Percentiles rank a stretch among this genome's conserved stretches.
Evolutionary conservation across 371 early-diverging fungal species (phyloP).

Genomic region (Syncephalastrum racemosum): DNA sequence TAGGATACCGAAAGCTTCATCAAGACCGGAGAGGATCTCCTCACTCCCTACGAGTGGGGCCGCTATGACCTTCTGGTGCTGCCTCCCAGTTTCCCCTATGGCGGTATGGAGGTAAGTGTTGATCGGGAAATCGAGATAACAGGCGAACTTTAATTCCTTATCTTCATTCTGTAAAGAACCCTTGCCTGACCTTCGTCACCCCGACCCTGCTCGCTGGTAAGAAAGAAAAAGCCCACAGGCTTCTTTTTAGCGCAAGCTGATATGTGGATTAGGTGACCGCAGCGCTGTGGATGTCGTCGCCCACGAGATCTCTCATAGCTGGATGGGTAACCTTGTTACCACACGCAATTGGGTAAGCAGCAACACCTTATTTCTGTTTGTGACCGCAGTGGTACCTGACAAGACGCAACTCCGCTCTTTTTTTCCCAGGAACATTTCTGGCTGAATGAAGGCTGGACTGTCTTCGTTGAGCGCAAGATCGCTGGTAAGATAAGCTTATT

Average conservation of each 20-base stretch:
- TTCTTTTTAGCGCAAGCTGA: not conserved
- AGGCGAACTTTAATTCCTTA: constrained; percentile 7
- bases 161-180: constrained; percentile 59
- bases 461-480: constrained; percentile 94
- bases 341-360: constrained; percentile 78
- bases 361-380: constrained; percentile 3
- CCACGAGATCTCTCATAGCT: constrained; percentile 97
- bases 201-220: constrained; percentile 87
- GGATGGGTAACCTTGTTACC: constrained; percentile 97
- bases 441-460: constrained; percentile 96
- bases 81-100: constrained; percentile 87
- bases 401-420: too few relatives aligned
- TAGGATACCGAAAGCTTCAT: constrained; percentile 87
- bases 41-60: constrained; percentile 96
- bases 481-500: constrained; percentile 32
- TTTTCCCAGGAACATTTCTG: constrained; percentile 68
- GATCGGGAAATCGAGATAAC: not conserved
- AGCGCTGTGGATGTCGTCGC: constrained; percentile 96
- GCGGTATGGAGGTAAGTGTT: constrained; percentile 88
- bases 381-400: not conserved
- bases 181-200: constrained; percentile 89
- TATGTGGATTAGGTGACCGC: constrained; percentile 62
- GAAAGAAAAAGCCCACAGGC: not conserved
- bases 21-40: constrained; percentile 76
- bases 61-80: constrained; percentile 92